Evolutionary conservation across 805 yeast species (phyloP).

Genomic region (Saccharomycopsis fibuligera): DNA sequence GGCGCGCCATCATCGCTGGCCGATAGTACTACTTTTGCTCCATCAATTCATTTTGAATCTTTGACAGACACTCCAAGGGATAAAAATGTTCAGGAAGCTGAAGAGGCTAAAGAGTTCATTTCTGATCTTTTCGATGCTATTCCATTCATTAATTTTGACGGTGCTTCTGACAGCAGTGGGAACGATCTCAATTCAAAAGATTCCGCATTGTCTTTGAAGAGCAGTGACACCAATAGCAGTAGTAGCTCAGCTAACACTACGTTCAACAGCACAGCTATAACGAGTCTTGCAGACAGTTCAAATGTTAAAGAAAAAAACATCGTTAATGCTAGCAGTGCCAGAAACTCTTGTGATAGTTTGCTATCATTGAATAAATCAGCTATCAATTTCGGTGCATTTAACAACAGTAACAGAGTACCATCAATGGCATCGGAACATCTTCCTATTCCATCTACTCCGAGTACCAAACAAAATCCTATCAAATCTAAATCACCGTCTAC

Average conservation of each 20-base stretch:
- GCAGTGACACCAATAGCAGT: neutral
- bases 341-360: slow-evolving; percentile 18
- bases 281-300: neutral
- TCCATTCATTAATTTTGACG: slow-evolving; percentile 9
- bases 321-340: neutral
- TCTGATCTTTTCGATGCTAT: slow-evolving; percentile 18
- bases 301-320: neutral
- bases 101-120: slow-evolving; percentile 8
- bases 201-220: neutral
- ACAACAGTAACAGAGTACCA: too few relatives aligned
- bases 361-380: slow-evolving; percentile 20
- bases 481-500: slow-evolving; percentile 6
- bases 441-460: too few relatives aligned
- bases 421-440: too few relatives aligned
- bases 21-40: too few relatives aligned
- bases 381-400: too few relatives aligned
- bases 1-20: too few relatives aligned
- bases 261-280: neutral
- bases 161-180: neutral
- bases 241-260: neutral
- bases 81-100: too few relatives aligned
- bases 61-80: too few relatives aligned
- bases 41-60: too few relatives aligned
- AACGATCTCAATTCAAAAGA: neutral
- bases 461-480: too few relatives aligned